Evolutionary conservation across 441 rosid genomes (phyloP).

Genomic region (Adansonia madagascariensis): DNA sequence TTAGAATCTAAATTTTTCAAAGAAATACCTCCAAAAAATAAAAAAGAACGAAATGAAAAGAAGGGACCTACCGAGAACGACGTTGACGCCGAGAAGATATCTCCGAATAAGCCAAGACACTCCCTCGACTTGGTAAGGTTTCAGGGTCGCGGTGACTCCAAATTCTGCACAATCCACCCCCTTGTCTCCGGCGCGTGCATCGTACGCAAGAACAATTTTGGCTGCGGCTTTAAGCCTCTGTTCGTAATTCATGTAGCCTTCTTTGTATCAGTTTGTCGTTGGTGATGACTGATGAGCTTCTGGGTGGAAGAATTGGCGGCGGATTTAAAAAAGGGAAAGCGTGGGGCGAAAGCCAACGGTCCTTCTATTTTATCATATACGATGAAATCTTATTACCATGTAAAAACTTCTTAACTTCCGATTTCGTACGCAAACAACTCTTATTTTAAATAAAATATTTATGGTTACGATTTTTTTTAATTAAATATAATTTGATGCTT

Average conservation of each 20-base stretch:
- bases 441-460: no score
- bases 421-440: no score
- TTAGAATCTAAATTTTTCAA: not conserved
- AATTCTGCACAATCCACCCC: slow-evolving; percentile 43
- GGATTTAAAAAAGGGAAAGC: slow-evolving; percentile 9
- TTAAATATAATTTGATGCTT: no score
- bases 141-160: slow-evolving; percentile 64
- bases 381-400: no score
- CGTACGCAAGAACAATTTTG: slow-evolving; percentile 46
- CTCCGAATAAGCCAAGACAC: slow-evolving; percentile 77
- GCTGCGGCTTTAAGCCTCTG: slow-evolving; percentile 70
- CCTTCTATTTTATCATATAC: no score
- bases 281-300: not conserved
- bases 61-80: slow-evolving; percentile 53
- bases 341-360: not conserved
- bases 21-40: not conserved
- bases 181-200: slow-evolving; percentile 32
- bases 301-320: not conserved
- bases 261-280: not conserved
- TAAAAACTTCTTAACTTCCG: no score
- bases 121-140: slow-evolving; percentile 83
- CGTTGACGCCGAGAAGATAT: slow-evolving; percentile 76
- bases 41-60: not conserved
- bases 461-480: no score
- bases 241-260: slow-evolving; percentile 55